Evolutionary conservation across 2,329 filamentous ascomycete genomes (phyloP), one percentile per base, ranked within the genome.

Genomic region (Grosmannia serpens): DNA sequence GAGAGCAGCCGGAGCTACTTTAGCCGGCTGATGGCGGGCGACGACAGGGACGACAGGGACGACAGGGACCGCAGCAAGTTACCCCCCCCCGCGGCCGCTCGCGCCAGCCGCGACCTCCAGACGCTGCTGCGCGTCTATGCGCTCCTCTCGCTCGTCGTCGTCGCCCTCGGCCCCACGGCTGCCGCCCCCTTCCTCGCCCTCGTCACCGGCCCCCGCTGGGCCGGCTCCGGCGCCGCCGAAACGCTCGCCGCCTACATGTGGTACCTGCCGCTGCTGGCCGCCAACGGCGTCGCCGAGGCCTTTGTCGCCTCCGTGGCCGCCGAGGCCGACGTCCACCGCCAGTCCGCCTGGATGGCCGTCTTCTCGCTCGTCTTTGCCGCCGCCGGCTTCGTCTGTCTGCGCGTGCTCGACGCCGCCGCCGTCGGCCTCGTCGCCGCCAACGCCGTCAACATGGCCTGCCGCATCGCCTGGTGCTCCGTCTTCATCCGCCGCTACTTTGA

Each of bases 1-100:
- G 95, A 99, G 72, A 92, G 87, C 69, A 91, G 88, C 63, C 86
- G 95, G 46, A 91, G 86, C 67, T 85, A 96, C 68, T 96, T 97
- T 61, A 91, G 90, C 56, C 87, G 87, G 38, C 76, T 96, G 1
- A 83, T 96, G 26, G 71, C 77, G 0, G 59, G 53, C 10, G 54
- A 33, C 10, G 20, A 10, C 51, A 22, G 24, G n/a, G 51, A 20
- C 22, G 8, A 62, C 31, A 33, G 10, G 10, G 31, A 33, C 31
- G 10, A 10, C 56, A 55, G 64, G 61, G 52, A 31, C 4, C 44
- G 8, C 17, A 24, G 47, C 4, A 49, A 44, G 17, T 15, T 38
- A 13, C n/a, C 46, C n/a, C 46, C 46, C 4, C n/a, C n/a, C 41
- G 20, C 70, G 4, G 41, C 15, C 17, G 1, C 64, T 78, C 8